These are phyloP conservation scores for Alternaria conjuncta DNA, from an alignment of 2,329 filamentous ascomycete genomes.

Conservation along the genomic window DNA sequence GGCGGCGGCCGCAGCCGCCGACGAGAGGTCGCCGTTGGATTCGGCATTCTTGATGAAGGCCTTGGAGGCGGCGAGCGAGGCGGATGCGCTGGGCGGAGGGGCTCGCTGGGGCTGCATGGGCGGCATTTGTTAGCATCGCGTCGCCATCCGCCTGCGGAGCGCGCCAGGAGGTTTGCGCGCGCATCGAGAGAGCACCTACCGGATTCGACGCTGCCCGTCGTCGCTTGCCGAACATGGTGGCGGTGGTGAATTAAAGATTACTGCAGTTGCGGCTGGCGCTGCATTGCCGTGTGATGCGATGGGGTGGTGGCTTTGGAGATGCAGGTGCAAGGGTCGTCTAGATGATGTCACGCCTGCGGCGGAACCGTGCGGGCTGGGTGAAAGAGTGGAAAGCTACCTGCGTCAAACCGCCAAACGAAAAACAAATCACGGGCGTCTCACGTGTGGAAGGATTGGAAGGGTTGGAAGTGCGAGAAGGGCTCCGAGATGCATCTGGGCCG, in stretches of 20 bases:
- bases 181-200: slow-evolving; percentile 29
- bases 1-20: slow-evolving; percentile 85
- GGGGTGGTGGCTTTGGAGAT: slow-evolving; percentile 5
- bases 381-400: slow-evolving; percentile 7
- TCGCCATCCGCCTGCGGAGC: not conserved
- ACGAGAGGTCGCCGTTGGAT: slow-evolving; percentile 73
- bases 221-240: slow-evolving; percentile 43
- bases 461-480: not conserved
- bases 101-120: slow-evolving; percentile 40
- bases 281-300: slow-evolving; percentile 27
- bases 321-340: slow-evolving; percentile 13
- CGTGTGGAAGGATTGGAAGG: not conserved
- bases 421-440: not conserved
- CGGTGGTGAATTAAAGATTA: slow-evolving; percentile 29
- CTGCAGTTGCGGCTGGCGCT: slow-evolving; percentile 23
- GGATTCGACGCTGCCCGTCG: slow-evolving; percentile 43
- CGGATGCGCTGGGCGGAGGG: slow-evolving; percentile 68
- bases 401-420: not conserved
- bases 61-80: slow-evolving; percentile 79
- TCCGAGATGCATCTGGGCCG: slow-evolving; percentile 3
- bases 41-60: slow-evolving; percentile 75
- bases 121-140: slow-evolving; percentile 26
- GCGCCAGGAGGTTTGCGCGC: slow-evolving; percentile 3
- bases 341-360: slow-evolving; percentile 27
- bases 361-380: slow-evolving; percentile 12